Base-by-base conservation (phyloP, 1,284 basidiomycete genomes). In the Trametes hirsuta region DNA sequence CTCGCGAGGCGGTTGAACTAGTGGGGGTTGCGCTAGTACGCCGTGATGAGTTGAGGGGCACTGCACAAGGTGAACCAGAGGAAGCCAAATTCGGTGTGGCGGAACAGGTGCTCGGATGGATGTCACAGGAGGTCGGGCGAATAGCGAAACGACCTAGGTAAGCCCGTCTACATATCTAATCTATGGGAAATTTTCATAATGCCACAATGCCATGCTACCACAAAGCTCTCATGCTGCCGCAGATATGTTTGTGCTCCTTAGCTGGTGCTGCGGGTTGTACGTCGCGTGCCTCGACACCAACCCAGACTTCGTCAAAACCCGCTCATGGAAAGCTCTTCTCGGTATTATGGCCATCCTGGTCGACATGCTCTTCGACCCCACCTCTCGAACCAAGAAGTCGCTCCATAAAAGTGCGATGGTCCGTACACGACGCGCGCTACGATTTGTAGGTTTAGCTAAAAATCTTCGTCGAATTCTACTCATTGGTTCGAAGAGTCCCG, bases 261-360 rank as follows among this genome's bases (percentile, higher is more conserved):
- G 80, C 65, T 95, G 93, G 91, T 78, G 84, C 6, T 89, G 87
- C 68, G 81, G 80, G 12, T 72, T 93, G 42, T 92, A 91, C 69
- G 73, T 79, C 4, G 75, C 78, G 9, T 84, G 81, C 62, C 66
- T 83, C 11, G 70, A 78, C 52, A 61, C 71, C 41, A 80, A 81
- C 51, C 71, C 77, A 2, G 69, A 78, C 21, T 85, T 86, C 65
- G 53, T 76, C 1, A 74, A 77, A 2, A 76, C 81, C 2, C 76
- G 77, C 14, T 68, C 77, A 24, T 90, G 83, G 81, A 74, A 69
- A 1, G 74, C 75, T 1, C 79, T 92, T 18, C 67, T 85, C 15
- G 75, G 77, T 24, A 77, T 81, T 18, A 76, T 90, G 62, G 85
- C 88, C 0, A 69, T 76, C 5, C 75, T 93, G 14, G 71, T 91